A percentile compares a stretch with the other conserved stretches of the same genome.
phyloP scores from a whole-genome alignment of 2,329 filamentous ascomycete species.

The Colletotrichum nymphaeae region DNA sequence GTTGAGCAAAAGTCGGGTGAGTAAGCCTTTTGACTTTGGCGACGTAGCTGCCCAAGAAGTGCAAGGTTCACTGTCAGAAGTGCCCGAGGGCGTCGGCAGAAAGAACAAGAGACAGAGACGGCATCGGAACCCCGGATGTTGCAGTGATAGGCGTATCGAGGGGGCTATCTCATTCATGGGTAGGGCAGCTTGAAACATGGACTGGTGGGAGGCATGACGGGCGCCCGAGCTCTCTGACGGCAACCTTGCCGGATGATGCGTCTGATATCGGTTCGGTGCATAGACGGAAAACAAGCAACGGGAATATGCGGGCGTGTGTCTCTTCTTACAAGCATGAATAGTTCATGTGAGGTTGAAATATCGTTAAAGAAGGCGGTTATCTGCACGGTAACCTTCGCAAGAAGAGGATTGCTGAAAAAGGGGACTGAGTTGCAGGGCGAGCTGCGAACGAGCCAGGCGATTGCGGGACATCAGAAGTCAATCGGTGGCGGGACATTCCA shows the following conservation, averaged over 20 bases:
- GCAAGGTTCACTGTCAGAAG: constrained; percentile 6
- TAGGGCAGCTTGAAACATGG: constrained; percentile 34
- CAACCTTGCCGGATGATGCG: constrained; percentile 25
- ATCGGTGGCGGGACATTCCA: constrained; percentile 23
- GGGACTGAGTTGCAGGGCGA: background rate
- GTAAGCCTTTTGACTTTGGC: background rate
- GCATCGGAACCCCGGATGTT: constrained; percentile 15
- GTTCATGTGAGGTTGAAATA: background rate
- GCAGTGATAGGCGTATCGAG: constrained; percentile 16
- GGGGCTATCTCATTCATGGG: constrained; percentile 21
- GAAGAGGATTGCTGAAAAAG: background rate
- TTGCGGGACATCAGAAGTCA: constrained; percentile 30
- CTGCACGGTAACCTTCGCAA: background rate
- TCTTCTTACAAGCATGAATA: background rate
- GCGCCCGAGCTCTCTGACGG: constrained; percentile 28
- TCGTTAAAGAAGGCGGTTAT: background rate
- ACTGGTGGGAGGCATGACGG: constrained; percentile 27
- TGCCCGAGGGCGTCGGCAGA: constrained; percentile 22
- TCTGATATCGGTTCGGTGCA: constrained; percentile 20
- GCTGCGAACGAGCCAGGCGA: constrained; percentile 28
- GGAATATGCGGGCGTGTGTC: background rate
- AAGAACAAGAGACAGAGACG: background rate
- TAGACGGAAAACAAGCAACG: background rate
- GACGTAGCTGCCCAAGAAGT: background rate
- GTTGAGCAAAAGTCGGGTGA: background rate